Percentiles rank a stretch among this genome's conserved stretches.
phyloP scores from a whole-genome alignment of 2,329 filamentous ascomycete species.

The Fusarium torreyae region DNA sequence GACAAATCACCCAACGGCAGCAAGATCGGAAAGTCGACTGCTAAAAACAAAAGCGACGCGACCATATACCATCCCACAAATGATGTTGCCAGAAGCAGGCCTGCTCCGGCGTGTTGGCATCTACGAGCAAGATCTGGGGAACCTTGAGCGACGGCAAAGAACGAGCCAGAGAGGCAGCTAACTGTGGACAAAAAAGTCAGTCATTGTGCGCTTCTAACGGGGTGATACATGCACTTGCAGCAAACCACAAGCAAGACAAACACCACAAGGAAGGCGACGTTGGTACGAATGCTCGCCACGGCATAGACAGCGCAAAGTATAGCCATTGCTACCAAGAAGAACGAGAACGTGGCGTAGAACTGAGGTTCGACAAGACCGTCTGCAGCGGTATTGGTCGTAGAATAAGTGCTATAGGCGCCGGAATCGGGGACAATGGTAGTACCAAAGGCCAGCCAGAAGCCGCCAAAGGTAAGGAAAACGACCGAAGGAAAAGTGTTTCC shows the following conservation, averaged over 20 bases:
- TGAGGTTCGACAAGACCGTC: slow-evolving; percentile 59
- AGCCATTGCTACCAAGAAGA: slow-evolving; percentile 74
- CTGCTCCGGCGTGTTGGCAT: slow-evolving; percentile 51
- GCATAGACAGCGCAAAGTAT: slow-evolving; percentile 73
- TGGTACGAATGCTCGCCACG: slow-evolving; percentile 76
- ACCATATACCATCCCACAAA: slow-evolving; percentile 67
- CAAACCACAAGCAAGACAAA: slow-evolving; percentile 67
- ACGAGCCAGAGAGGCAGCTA: slow-evolving; percentile 50
- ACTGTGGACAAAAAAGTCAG: slow-evolving; percentile 36
- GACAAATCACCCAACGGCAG: slow-evolving; percentile 67
- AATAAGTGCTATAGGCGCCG: slow-evolving; percentile 60
- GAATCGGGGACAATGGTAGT: slow-evolving; percentile 65
- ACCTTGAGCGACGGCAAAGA: slow-evolving; percentile 49
- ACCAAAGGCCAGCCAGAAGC: slow-evolving; percentile 67
- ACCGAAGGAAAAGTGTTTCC: slow-evolving; percentile 69
- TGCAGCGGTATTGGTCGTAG: slow-evolving; percentile 48
- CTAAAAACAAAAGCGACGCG: slow-evolving; percentile 62
- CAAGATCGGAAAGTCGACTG: slow-evolving; percentile 66
- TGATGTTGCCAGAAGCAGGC: slow-evolving; percentile 43
- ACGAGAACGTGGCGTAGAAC: slow-evolving; percentile 67
- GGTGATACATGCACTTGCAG: slow-evolving; percentile 43
- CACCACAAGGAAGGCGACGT: slow-evolving; percentile 74
- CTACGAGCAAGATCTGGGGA: slow-evolving; percentile 28
- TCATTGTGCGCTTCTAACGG: accelerated
- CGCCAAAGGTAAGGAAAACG: slow-evolving; percentile 64